A percentile compares a stretch with the other conserved stretches of the same genome.
These are phyloP conservation scores for Inga leiocalycina DNA, from an alignment of 306 rosid genomes.

Conservation along the genomic window DNA sequence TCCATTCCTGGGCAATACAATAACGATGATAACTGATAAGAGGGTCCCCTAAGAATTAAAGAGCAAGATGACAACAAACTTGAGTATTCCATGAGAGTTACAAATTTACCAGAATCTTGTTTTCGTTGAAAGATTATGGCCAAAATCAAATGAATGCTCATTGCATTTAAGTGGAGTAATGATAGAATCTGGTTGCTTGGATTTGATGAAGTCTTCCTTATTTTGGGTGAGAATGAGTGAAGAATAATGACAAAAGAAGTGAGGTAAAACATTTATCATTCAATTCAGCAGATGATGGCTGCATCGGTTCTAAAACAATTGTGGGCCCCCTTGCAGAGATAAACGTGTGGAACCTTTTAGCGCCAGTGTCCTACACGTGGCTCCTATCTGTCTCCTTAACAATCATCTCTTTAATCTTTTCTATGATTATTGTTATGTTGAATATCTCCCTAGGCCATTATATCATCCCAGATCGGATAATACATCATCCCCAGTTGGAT, in stretches of 20 bases:
- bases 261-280: background rate
- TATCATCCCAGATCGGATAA: background rate
- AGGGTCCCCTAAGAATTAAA: background rate
- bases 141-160: too few relatives aligned
- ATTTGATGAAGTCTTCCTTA: background rate
- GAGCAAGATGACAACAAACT: background rate
- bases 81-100: too few relatives aligned
- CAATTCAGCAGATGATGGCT: background rate
- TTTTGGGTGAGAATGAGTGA: background rate
- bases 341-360: constrained; percentile 48
- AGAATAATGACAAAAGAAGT: background rate
- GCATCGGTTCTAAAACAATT: background rate
- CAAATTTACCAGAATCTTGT: too few relatives aligned
- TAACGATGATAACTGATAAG: background rate
- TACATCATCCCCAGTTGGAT: background rate
- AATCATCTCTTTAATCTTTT: constrained; percentile 20
- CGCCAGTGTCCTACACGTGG: constrained; percentile 53
- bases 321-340: constrained; percentile 1
- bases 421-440: constrained; percentile 5
- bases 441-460: background rate
- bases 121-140: too few relatives aligned
- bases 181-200: background rate
- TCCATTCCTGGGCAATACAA: constrained; percentile 4
- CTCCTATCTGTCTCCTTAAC: constrained; percentile 11
- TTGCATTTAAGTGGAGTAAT: background rate